These are phyloP conservation scores for Angophora floribunda DNA, from an alignment of 345 rosid species.

Conservation along the genomic window DNA sequence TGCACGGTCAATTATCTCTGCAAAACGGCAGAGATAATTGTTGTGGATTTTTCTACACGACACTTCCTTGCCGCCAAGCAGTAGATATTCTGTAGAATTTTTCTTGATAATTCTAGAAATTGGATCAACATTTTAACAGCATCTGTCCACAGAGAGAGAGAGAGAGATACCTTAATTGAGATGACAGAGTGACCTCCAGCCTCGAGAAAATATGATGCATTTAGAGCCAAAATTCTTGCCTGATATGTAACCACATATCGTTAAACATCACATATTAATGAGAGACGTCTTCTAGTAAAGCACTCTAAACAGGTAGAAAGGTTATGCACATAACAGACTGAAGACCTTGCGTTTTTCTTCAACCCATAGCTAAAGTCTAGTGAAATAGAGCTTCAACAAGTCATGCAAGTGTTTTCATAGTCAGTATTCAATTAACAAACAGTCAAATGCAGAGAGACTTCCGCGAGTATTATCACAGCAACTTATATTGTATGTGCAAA, in stretches of 20 bases:
- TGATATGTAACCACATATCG: conserved; percentile 3
- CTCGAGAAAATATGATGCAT: conserved; percentile 74
- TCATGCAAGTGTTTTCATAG: background rate
- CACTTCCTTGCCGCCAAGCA: no score
- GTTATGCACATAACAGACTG: background rate
- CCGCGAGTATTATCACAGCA: background rate
- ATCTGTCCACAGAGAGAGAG: background rate
- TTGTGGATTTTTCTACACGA: no score
- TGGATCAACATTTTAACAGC: no score
- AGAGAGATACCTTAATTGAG: conserved; percentile 76
- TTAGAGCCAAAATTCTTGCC: conserved; percentile 95
- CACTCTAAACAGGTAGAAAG: no score
- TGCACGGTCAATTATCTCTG: no score
- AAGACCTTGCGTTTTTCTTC: background rate
- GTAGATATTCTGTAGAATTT: no score
- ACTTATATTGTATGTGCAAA: background rate
- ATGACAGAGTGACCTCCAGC: conserved; percentile 94
- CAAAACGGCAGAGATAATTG: no score
- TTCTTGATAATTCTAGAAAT: no score
- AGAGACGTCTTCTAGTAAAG: background rate
- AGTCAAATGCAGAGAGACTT: background rate
- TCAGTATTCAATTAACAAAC: background rate
- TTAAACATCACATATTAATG: background rate
- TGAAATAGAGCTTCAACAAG: background rate
- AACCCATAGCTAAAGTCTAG: background rate